Conservation (phyloP, 805 yeast genomes). For the Metschnikowia arizonensis region DNA sequence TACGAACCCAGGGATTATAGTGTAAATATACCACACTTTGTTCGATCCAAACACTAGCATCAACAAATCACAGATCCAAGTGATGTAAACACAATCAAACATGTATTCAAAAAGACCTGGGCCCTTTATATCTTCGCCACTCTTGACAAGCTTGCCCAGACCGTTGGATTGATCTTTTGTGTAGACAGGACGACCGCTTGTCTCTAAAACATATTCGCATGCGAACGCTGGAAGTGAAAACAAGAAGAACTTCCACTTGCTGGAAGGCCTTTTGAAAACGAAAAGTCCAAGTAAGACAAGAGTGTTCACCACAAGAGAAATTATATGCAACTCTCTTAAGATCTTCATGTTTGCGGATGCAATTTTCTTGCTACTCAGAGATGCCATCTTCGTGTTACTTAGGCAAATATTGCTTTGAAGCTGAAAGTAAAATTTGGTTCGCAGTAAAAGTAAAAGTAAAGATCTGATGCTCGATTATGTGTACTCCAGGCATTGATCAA, state of each 20-base stretch:
- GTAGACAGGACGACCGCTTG: slow-evolving; percentile 57
- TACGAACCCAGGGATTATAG: slow-evolving; percentile 51
- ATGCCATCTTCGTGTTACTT: slow-evolving; percentile 42
- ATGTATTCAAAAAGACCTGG: slow-evolving; percentile 67
- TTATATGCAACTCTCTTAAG: slow-evolving; percentile 36
- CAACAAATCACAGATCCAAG: slow-evolving; percentile 54
- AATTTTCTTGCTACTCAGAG: slow-evolving; percentile 52
- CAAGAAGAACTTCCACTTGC: slow-evolving; percentile 23
- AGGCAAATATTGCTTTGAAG: neutral
- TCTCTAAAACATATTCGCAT: slow-evolving; percentile 52
- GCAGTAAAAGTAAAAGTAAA: neutral
- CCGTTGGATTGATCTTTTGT: slow-evolving; percentile 33
- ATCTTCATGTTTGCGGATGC: slow-evolving; percentile 40
- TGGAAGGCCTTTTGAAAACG: slow-evolving; percentile 14
- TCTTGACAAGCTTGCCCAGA: slow-evolving; percentile 34
- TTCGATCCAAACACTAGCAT: slow-evolving; percentile 52
- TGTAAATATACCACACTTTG: slow-evolving; percentile 55
- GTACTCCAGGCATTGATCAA: neutral
- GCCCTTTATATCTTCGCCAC: slow-evolving; percentile 62
- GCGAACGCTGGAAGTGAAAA: slow-evolving; percentile 38
- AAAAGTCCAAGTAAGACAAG: slow-evolving; percentile 13
- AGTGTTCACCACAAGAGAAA: slow-evolving; percentile 22
- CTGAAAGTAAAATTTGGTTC: neutral
- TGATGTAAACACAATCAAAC: slow-evolving; percentile 65
- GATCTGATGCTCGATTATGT: neutral